A percentile compares a stretch with the other conserved stretches of the same genome.
phyloP scores from a whole-genome alignment of 2,329 filamentous ascomycete species.

The Waltergamsia citrina region DNA sequence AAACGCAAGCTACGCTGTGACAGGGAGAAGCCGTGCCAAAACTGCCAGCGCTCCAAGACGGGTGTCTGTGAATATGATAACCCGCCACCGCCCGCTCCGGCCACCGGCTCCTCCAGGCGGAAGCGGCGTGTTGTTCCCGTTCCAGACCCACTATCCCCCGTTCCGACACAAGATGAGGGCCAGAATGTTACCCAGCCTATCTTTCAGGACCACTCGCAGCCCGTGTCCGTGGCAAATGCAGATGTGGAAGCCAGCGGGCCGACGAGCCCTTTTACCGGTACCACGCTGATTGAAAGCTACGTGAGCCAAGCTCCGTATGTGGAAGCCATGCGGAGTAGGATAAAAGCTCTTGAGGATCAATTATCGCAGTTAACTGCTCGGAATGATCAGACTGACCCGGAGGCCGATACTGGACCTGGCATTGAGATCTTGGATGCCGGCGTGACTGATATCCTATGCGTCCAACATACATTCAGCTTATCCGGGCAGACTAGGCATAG shows the following conservation, averaged over 20 bases:
- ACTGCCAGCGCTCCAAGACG: conserved; percentile 46
- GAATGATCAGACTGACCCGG: too few relatives aligned
- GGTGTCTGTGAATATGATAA: conserved; percentile 41
- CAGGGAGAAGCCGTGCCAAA: conserved; percentile 46
- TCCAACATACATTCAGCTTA: neutral
- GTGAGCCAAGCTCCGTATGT: neutral
- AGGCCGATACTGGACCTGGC: too few relatives aligned
- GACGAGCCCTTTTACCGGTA: neutral
- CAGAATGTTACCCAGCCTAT: neutral
- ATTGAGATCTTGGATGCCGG: too few relatives aligned
- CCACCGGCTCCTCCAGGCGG: conserved; percentile 14
- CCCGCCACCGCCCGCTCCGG: conserved; percentile 9
- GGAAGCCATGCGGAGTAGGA: conserved; percentile 10
- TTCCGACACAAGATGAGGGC: too few relatives aligned
- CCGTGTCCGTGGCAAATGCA: too few relatives aligned
- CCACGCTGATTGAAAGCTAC: neutral
- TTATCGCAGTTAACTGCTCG: conserved; percentile 18
- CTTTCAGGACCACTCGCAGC: neutral
- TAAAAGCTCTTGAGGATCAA: conserved; percentile 33
- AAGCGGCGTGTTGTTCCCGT: too few relatives aligned
- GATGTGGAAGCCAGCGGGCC: too few relatives aligned
- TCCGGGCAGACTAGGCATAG: conserved; percentile 1
- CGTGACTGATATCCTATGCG: conserved; percentile 10
- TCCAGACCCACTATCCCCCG: too few relatives aligned
- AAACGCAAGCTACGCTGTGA: conserved; percentile 54